phyloP scores from a whole-genome alignment of 805 yeast genomes.

The Pichia phayaonensis region DNA sequence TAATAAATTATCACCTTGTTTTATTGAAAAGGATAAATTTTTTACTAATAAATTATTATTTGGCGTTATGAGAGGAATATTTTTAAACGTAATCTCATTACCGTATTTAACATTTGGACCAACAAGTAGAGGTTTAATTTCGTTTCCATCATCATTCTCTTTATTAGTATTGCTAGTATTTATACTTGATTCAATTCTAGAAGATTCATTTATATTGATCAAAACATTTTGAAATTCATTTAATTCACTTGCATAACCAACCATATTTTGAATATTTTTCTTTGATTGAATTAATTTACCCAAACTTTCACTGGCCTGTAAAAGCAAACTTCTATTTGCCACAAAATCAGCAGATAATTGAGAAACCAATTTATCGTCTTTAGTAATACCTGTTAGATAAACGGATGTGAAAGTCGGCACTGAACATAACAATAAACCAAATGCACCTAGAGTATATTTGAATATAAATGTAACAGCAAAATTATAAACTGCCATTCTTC shows the following conservation, averaged over 20 bases:
- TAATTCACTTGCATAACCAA: slow-evolving; percentile 75
- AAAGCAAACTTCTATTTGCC: slow-evolving; percentile 74
- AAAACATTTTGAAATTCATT: slow-evolving; percentile 61
- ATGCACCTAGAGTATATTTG: slow-evolving; percentile 94
- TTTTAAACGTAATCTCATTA: slow-evolving; percentile 60
- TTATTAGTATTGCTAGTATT: slow-evolving; percentile 3
- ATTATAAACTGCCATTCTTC: slow-evolving; percentile 69
- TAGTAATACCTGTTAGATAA: slow-evolving; percentile 32
- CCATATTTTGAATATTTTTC: slow-evolving; percentile 72
- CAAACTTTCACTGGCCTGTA: slow-evolving; percentile 81
- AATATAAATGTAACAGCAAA: slow-evolving; percentile 82
- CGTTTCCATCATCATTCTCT: neutral
- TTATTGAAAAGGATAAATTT: slow-evolving; percentile 60
- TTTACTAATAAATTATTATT: slow-evolving; percentile 65
- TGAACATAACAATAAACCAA: slow-evolving; percentile 80
- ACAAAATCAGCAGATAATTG: slow-evolving; percentile 72
- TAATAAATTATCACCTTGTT: slow-evolving; percentile 75
- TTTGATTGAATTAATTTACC: slow-evolving; percentile 82
- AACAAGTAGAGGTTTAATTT: slow-evolving; percentile 20
- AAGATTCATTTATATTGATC: slow-evolving; percentile 35
- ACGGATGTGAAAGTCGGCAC: slow-evolving; percentile 64
- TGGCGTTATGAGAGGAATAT: slow-evolving; percentile 82
- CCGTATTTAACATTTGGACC: slow-evolving; percentile 36
- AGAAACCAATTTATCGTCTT: slow-evolving; percentile 31
- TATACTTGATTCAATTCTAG: slow-evolving; percentile 18